Evolutionary conservation across 1,284 basidiomycete species (phyloP).

Genomic region (Ustilago vetiveriae): DNA sequence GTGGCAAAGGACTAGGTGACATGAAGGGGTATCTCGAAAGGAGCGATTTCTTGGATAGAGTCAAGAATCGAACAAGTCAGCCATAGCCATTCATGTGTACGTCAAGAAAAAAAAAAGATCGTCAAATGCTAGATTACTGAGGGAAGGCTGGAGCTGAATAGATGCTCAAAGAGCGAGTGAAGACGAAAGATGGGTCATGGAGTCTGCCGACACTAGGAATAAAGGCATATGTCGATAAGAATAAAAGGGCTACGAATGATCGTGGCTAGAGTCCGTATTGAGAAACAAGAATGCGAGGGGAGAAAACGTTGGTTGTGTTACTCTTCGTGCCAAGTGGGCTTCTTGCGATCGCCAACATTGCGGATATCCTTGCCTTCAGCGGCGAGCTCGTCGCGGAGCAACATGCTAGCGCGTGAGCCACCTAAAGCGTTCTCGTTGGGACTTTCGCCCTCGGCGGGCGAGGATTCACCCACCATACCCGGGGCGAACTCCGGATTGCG

Average conservation of each 20-base stretch:
- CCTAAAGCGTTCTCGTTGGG: slow-evolving; percentile 24
- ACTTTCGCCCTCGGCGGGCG: slow-evolving; percentile 32
- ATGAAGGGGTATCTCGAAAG: slow-evolving; percentile 65
- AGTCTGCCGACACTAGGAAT: too few species aligned
- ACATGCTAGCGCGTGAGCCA: slow-evolving; percentile 18
- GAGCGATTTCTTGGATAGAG: slow-evolving; percentile 62
- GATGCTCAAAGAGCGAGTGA: too few species aligned
- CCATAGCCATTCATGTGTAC: too few species aligned
- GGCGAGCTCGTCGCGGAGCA: slow-evolving; percentile 52
- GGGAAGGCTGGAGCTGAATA: too few species aligned
- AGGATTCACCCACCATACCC: slow-evolving; percentile 23
- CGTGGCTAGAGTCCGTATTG: too few species aligned
- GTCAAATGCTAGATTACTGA: not conserved
- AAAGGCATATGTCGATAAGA: too few species aligned
- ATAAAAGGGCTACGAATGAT: too few species aligned
- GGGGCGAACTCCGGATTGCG: slow-evolving; percentile 49
- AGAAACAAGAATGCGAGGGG: too few species aligned
- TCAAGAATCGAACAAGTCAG: slow-evolving; percentile 46
- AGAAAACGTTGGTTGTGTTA: too few species aligned
- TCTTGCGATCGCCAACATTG: slow-evolving; percentile 50
- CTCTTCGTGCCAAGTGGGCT: slow-evolving; percentile 47
- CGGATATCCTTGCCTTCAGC: slow-evolving; percentile 51
- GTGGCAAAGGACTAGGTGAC: slow-evolving; percentile 56
- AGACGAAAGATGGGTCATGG: too few species aligned
- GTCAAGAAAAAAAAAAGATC: not conserved